Evolutionary conservation across 2,329 filamentous ascomycete genomes (phyloP).

Genomic region (Periconia digitata): DNA sequence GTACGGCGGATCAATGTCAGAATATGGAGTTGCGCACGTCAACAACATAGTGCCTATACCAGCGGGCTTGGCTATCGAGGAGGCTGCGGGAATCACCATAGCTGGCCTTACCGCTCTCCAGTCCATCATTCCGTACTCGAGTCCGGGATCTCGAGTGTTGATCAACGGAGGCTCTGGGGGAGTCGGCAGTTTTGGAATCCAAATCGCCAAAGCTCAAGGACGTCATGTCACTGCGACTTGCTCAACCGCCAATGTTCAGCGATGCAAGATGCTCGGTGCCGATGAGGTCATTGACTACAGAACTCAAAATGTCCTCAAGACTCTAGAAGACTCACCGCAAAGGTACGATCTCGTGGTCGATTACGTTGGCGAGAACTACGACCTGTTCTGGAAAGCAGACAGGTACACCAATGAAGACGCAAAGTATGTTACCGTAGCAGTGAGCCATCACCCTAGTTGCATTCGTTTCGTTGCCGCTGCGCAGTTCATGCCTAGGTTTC

Average conservation of each 20-base stretch:
- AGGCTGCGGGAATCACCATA: constrained; percentile 32
- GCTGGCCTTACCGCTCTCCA: constrained; percentile 39
- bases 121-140: constrained; percentile 28
- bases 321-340: constrained; percentile 48
- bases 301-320: constrained; percentile 47
- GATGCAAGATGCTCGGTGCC: constrained; percentile 60
- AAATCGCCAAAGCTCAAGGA: constrained; percentile 61
- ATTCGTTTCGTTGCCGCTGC: constrained; percentile 40
- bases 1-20: constrained; percentile 11
- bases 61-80: constrained; percentile 15
- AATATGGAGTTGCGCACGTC: constrained; percentile 19
- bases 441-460: constrained; percentile 44
- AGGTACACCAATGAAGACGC: constrained; percentile 5
- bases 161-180: constrained; percentile 65
- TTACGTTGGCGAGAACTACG: constrained; percentile 48
- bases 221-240: constrained; percentile 59
- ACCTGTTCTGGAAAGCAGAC: constrained; percentile 12
- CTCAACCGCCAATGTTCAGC: constrained; percentile 55
- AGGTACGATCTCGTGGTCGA: constrained; percentile 58
- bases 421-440: constrained; percentile 14
- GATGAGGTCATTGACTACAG: constrained; percentile 63
- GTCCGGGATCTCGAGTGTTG: constrained; percentile 52
- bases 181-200: constrained; percentile 59
- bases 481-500: constrained; percentile 7
- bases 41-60: constrained; percentile 31